Percentiles rank a stretch among this genome's conserved stretches.
Conservation (phyloP, 495 filamentous ascomycete genomes). For the Copromyces sp. region DNA sequence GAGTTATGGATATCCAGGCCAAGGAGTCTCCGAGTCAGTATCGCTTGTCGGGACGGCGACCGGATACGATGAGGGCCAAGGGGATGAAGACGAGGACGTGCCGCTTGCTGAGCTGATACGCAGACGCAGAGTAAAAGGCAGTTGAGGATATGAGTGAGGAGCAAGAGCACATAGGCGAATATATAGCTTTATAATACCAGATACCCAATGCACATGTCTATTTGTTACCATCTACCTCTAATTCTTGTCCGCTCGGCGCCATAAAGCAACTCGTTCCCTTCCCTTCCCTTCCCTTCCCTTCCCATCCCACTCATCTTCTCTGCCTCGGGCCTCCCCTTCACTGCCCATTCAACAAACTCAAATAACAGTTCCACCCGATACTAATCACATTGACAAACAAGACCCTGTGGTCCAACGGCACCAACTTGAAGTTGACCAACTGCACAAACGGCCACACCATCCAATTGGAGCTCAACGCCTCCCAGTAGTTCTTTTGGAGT, state of each 20-base stretch:
- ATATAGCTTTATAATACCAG: neutral
- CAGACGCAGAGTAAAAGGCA: conserved; percentile 30
- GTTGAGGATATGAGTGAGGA: conserved; percentile 15
- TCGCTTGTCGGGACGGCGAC: neutral
- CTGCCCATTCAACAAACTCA: conserved; percentile 69
- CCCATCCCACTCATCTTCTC: neutral
- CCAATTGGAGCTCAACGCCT: conserved; percentile 73
- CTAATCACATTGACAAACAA: conserved; percentile 78
- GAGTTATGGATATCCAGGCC: conserved; percentile 38
- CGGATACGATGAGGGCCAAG: neutral
- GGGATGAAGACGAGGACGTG: conserved; percentile 55
- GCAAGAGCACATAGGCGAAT: neutral
- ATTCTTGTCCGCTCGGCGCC: too few species aligned
- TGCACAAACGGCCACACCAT: conserved; percentile 92
- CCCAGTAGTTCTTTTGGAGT: conserved; percentile 53
- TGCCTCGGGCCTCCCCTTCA: neutral
- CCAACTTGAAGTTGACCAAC: conserved; percentile 78
- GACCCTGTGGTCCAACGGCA: conserved; percentile 77
- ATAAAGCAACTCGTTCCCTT: neutral
- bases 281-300: neutral
- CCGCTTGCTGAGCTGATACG: conserved; percentile 60
- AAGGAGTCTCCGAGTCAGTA: neutral
- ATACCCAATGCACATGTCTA: neutral
- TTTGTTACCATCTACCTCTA: neutral
- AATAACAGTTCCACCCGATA: conserved; percentile 90